A percentile compares a stretch with the other conserved stretches of the same genome.
Evolutionary conservation across 306 rosid species (phyloP).

Genomic region (Vigna radiata): DNA sequence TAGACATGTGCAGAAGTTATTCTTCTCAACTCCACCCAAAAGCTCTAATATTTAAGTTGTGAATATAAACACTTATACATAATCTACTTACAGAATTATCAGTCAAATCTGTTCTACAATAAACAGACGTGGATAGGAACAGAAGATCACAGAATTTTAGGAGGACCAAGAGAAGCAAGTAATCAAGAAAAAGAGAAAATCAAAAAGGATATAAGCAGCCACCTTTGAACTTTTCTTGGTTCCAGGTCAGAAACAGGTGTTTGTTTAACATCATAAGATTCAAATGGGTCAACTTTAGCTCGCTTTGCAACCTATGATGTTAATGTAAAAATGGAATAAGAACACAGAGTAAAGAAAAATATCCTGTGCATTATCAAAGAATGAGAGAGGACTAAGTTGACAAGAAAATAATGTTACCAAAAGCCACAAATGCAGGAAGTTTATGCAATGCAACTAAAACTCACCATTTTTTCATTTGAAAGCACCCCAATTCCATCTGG

Average conservation of each 20-base stretch:
- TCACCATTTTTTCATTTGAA: constrained; percentile 69
- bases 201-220: constrained; percentile 35
- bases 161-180: constrained; percentile 14
- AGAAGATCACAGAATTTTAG: constrained; percentile 1
- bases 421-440: background rate
- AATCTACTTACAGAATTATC: background rate
- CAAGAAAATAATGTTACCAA: constrained; percentile 34
- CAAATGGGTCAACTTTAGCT: constrained; percentile 57
- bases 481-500: constrained; percentile 59
- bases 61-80: constrained; percentile 5
- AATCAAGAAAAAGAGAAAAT: background rate
- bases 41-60: background rate
- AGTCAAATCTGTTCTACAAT: background rate
- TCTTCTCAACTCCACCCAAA: background rate
- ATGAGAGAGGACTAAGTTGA: constrained; percentile 3
- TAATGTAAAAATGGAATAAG: background rate
- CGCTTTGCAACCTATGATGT: constrained; percentile 62
- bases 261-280: constrained; percentile 51
- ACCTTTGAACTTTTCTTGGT: constrained; percentile 69
- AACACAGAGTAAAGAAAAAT: constrained; percentile 41
- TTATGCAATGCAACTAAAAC: constrained; percentile 52
- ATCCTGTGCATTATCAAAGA: constrained; percentile 10
- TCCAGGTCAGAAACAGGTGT: constrained; percentile 53
- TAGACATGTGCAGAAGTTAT: background rate
- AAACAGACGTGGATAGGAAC: background rate